Conservation (phyloP, 2,329 filamentous ascomycete species). For the Penicillium sp. region DNA sequence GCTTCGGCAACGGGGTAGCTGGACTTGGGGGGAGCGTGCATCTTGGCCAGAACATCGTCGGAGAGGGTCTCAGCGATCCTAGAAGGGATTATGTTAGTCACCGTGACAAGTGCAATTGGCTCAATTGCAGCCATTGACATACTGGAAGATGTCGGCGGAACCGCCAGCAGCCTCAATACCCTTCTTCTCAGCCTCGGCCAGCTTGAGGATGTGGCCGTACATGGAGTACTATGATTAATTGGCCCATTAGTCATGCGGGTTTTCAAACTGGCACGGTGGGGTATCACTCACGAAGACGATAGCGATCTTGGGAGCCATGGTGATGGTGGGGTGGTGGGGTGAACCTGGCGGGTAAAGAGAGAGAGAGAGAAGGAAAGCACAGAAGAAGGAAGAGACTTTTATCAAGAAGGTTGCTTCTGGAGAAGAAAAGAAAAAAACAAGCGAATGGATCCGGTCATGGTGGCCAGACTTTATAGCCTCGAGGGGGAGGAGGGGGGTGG, state of each 20-base stretch:
- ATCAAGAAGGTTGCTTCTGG: too few relatives aligned
- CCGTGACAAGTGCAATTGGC: too few relatives aligned
- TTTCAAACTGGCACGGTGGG: too few relatives aligned
- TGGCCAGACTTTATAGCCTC: too few relatives aligned
- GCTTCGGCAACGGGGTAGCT: constrained; percentile 57
- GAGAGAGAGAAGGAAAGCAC: background rate
- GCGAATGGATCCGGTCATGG: too few relatives aligned
- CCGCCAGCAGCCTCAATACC: constrained; percentile 85
- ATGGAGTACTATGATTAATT: constrained; percentile 76
- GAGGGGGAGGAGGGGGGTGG: too few relatives aligned
- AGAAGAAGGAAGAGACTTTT: too few relatives aligned
- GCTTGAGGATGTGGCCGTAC: constrained; percentile 82
- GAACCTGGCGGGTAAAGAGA: background rate
- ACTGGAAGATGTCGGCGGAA: constrained; percentile 72
- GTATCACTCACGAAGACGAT: constrained; percentile 90
- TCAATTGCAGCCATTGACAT: too few relatives aligned
- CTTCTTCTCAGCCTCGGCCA: constrained; percentile 83
- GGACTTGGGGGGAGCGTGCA: constrained; percentile 74
- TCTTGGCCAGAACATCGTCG: constrained; percentile 73
- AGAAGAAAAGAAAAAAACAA: too few relatives aligned
- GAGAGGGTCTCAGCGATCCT: constrained; percentile 78
- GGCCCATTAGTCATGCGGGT: constrained; percentile 34
- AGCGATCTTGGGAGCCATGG: constrained; percentile 82
- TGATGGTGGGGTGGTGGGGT: constrained; percentile 27
- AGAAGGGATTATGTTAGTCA: too few relatives aligned